These are phyloP conservation scores for Metschnikowia kunwiensis DNA, from an alignment of 805 yeast species.

Conservation along the genomic window DNA sequence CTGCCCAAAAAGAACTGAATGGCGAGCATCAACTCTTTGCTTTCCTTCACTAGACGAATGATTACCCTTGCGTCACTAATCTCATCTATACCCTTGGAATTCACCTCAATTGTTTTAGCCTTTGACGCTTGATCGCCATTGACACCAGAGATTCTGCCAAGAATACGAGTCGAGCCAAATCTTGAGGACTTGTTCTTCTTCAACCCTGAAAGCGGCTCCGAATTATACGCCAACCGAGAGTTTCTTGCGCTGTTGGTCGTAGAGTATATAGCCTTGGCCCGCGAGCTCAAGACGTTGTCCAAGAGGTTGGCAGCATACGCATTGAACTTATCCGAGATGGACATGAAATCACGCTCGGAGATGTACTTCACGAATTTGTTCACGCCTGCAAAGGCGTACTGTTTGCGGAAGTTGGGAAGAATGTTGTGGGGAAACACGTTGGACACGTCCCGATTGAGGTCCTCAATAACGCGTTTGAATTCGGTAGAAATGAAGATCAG, in stretches of 20 bases:
- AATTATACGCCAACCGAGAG: slow-evolving; percentile 9
- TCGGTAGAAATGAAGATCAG: slow-evolving; percentile 31
- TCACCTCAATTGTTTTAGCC: slow-evolving; percentile 9
- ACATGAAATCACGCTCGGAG: slow-evolving; percentile 45
- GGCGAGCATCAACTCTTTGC: slow-evolving; percentile 33
- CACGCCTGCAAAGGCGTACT: slow-evolving; percentile 31
- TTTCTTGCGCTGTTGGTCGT: slow-evolving; percentile 7
- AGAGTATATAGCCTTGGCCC: slow-evolving; percentile 18
- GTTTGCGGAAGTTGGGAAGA: slow-evolving; percentile 27
- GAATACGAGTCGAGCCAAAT: slow-evolving; percentile 19
- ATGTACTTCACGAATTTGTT: slow-evolving; percentile 53
- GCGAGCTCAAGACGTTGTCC: slow-evolving; percentile 23
- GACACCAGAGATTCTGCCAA: slow-evolving; percentile 11
- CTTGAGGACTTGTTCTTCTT: slow-evolving; percentile 15
- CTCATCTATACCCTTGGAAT: slow-evolving; percentile 15
- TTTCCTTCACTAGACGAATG: slow-evolving; percentile 34
- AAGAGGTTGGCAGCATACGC: slow-evolving; percentile 26
- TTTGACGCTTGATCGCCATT: slow-evolving; percentile 8
- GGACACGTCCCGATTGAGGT: slow-evolving; percentile 29
- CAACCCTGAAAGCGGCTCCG: slow-evolving; percentile 11
- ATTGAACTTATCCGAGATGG: slow-evolving; percentile 45
- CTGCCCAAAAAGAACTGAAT: slow-evolving; percentile 40
- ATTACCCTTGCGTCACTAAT: slow-evolving; percentile 34
- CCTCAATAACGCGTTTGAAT: slow-evolving; percentile 42
- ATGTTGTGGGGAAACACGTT: slow-evolving; percentile 23